Base-by-base conservation (phyloP, 352 stramenopile species). In the Pythium aristosporum region DNA sequence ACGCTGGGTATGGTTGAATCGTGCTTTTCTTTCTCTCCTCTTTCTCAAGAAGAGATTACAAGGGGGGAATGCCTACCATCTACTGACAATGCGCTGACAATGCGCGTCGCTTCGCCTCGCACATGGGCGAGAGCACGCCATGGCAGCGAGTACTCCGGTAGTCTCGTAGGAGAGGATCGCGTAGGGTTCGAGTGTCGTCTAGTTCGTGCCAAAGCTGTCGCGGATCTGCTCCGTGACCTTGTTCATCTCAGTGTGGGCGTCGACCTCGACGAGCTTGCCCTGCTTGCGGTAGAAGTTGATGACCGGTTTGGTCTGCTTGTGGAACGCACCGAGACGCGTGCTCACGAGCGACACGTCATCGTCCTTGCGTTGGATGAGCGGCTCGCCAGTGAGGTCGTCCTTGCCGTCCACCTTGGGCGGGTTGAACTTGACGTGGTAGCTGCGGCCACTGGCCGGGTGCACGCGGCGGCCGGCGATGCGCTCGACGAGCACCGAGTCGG, bases 371-470 rank as follows among this genome's bases (percentile, higher is more conserved):
- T 99, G 96, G 82, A 99, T 99, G 57, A 99, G 82, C 44, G 88
- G 70, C 70, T 99, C 97, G 46, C 94, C 93, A n/a, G 96, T 99
- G 48, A 98, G 62, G 75, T 99, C 97, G 76, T 96, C 87, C 67
- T 88, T 87, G 63, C 76, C 83, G 1, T 74, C 74, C 15, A 88
- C 84, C 83, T 98, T 97, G 30, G 97, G 97, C 51, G 96, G 96
- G 65, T 96, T 96, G 80, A 98, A 99, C 87, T 98, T 98, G 63
- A 98, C 86, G 76, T 99, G 97, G 82, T 99, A 99, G 74, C 86
- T 98, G 67, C 95, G 88, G 77, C 97, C 97, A 41, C 77, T 97
- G n/a, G 75, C 85, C 51, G 93, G 88, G 86, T 99, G 95, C 73
- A 99, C 97, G 71, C 96, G 97, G 65, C 97, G 91, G 61, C 97